Conservation (phyloP, 2,329 filamentous ascomycete species). For the Pestalotiopsis sp. region DNA sequence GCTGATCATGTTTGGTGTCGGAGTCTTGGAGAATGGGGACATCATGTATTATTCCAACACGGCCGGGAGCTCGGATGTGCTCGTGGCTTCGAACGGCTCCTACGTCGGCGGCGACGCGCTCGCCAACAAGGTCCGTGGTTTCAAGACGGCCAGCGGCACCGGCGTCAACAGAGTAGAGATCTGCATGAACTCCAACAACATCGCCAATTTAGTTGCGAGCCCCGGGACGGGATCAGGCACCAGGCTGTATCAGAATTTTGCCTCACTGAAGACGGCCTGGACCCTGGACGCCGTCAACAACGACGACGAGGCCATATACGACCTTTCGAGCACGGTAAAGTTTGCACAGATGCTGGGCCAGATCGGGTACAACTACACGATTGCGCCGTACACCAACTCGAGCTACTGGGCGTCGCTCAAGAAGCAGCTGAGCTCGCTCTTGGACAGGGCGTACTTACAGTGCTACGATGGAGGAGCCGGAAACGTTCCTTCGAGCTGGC, state of each 20-base stretch:
- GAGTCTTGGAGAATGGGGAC: constrained; percentile 40
- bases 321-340: constrained; percentile 39
- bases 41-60: constrained; percentile 47
- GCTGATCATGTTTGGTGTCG: constrained; percentile 44
- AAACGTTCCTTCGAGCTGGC: constrained; percentile 40
- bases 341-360: constrained; percentile 42
- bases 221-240: constrained; percentile 34
- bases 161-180: constrained; percentile 40
- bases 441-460: constrained; percentile 44
- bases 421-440: constrained; percentile 30
- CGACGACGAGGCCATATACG: constrained; percentile 45
- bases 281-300: constrained; percentile 46
- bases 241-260: constrained; percentile 39
- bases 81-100: constrained; percentile 37
- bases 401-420: constrained; percentile 36
- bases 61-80: constrained; percentile 33
- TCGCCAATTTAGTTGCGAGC: constrained; percentile 36
- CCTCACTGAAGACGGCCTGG: constrained; percentile 40
- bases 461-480: constrained; percentile 44
- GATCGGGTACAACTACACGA: constrained; percentile 43
- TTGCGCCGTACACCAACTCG: constrained; percentile 41
- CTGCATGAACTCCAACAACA: constrained; percentile 42
- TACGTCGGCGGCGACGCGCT: constrained; percentile 51
- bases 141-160: constrained; percentile 35
- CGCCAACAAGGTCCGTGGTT: constrained; percentile 43